Evolutionary conservation across 495 filamentous ascomycete species (phyloP).

Genomic region (Oleoguttula mirabilis): DNA sequence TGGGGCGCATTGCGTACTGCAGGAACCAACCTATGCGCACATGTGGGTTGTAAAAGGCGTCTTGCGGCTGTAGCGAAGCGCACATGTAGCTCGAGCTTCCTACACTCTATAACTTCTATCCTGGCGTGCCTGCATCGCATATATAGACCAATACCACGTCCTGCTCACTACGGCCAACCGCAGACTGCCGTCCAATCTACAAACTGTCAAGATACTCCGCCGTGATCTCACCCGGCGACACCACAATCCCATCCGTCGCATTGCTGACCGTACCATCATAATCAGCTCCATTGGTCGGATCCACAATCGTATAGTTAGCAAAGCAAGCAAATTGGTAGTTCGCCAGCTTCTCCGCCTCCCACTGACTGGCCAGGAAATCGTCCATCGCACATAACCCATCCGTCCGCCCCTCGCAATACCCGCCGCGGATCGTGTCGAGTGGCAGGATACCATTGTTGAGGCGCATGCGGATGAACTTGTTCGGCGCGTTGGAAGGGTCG

Average conservation of each 20-base stretch:
- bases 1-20: too few relatives aligned
- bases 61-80: too few relatives aligned
- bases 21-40: too few relatives aligned
- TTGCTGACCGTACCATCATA: conserved; percentile 30
- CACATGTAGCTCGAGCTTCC: too few relatives aligned
- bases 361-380: conserved; percentile 27
- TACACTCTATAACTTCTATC: too few relatives aligned
- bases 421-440: conserved; percentile 29
- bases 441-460: conserved; percentile 34
- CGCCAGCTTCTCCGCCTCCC: conserved; percentile 18
- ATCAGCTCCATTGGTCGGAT: conserved; percentile 28
- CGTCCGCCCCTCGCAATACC: conserved; percentile 24
- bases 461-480: conserved; percentile 34
- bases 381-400: conserved; percentile 30
- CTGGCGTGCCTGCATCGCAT: too few relatives aligned
- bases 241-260: conserved; percentile 8
- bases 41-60: too few relatives aligned
- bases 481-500: conserved; percentile 24
- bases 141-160: too few relatives aligned
- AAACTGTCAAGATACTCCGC: conserved; percentile 4
- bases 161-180: too few relatives aligned
- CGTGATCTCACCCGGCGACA: conserved; percentile 10
- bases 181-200: too few relatives aligned
- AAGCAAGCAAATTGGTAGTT: conserved; percentile 34
- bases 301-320: conserved; percentile 29